These are phyloP conservation scores for Pleurotus platypus DNA, from an alignment of 768 basidiomycete species.

Conservation along the genomic window DNA sequence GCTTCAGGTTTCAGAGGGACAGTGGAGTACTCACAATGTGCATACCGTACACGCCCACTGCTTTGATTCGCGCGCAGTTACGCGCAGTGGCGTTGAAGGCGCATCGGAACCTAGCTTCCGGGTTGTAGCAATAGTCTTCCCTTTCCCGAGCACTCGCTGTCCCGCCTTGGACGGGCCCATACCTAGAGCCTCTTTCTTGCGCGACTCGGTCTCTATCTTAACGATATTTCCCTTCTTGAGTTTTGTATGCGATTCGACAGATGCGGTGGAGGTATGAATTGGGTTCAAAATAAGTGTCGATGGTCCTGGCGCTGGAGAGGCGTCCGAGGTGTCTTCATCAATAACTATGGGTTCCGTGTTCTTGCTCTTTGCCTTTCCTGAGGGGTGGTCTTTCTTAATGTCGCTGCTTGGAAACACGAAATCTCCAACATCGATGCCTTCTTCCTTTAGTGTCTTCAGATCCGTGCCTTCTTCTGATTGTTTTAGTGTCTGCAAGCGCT, in stretches of 20 bases:
- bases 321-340: slow-evolving; percentile 28
- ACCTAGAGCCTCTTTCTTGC: slow-evolving; percentile 42
- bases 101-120: no score
- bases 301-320: slow-evolving; percentile 29
- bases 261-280: slow-evolving; percentile 14
- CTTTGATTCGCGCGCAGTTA: neutral
- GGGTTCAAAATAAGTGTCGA: slow-evolving; percentile 9
- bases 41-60: slow-evolving; percentile 58
- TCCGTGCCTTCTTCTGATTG: slow-evolving; percentile 7
- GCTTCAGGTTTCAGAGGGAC: neutral
- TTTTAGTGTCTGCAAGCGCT: slow-evolving; percentile 5
- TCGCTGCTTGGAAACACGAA: slow-evolving; percentile 2
- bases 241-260: neutral
- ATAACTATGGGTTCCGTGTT: slow-evolving; percentile 2
- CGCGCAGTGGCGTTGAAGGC: no score
- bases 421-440: neutral
- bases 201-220: slow-evolving; percentile 38
- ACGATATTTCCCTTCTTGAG: slow-evolving; percentile 32
- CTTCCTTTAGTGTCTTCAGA: neutral
- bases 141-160: slow-evolving; percentile 18
- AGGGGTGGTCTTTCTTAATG: neutral
- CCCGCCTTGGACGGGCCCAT: slow-evolving; percentile 30
- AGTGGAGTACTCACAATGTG: slow-evolving; percentile 50
- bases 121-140: neutral
- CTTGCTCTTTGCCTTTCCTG: neutral